Evolutionary conservation across 2,329 filamentous ascomycete species (phyloP).

Genomic region (Fusarium goolgardi): DNA sequence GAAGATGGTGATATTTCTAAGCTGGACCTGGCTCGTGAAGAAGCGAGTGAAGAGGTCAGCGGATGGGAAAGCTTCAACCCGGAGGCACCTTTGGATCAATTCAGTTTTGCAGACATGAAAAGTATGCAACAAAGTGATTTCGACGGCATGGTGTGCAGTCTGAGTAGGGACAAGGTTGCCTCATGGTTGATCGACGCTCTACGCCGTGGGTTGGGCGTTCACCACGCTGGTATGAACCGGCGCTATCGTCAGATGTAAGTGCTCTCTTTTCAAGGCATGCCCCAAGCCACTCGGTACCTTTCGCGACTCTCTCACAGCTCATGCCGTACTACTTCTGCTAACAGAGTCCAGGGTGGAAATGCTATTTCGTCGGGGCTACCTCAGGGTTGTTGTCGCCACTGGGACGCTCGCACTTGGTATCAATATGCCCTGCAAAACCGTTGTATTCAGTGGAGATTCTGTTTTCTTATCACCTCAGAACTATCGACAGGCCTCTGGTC

Average conservation of each 20-base stretch:
- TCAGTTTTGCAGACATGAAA: slow-evolving; percentile 73
- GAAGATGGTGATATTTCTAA: slow-evolving; percentile 57
- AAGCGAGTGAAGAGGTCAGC: slow-evolving; percentile 65
- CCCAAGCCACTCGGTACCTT: not conserved
- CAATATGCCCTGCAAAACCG: slow-evolving; percentile 87
- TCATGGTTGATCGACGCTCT: slow-evolving; percentile 70
- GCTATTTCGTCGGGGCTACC: slow-evolving; percentile 77
- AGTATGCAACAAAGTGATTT: slow-evolving; percentile 70
- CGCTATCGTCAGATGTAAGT: slow-evolving; percentile 75
- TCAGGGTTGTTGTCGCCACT: slow-evolving; percentile 78
- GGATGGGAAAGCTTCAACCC: slow-evolving; percentile 75
- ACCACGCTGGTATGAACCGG: slow-evolving; percentile 83
- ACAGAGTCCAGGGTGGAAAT: slow-evolving; percentile 70
- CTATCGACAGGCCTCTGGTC: slow-evolving; percentile 80
- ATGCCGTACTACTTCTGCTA: not conserved
- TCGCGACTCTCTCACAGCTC: not conserved
- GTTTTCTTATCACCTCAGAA: slow-evolving; percentile 79
- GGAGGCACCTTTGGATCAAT: slow-evolving; percentile 69
- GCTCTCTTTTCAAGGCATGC: not conserved
- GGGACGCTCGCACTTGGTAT: slow-evolving; percentile 82
- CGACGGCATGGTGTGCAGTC: slow-evolving; percentile 56
- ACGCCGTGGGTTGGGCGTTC: slow-evolving; percentile 76
- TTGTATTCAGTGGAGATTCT: slow-evolving; percentile 80
- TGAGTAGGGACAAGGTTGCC: slow-evolving; percentile 61
- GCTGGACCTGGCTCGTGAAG: slow-evolving; percentile 67